Evolutionary conservation across 176 grass and related monocot genomes (phyloP).

Genomic region (Poa pratensis): DNA sequence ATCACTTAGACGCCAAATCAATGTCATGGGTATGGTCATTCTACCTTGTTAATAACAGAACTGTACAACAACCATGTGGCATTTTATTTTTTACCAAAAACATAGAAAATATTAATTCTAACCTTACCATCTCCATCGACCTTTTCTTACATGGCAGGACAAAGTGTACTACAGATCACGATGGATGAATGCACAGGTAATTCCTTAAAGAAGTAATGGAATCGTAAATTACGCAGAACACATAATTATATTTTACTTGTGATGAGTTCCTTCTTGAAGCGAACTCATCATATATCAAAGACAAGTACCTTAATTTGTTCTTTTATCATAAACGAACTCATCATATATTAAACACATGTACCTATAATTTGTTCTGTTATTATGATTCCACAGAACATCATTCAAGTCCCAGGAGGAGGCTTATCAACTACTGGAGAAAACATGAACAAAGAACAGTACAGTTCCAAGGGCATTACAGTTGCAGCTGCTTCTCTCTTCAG

Average conservation of each 20-base stretch:
- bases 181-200: slow-evolving; percentile 85
- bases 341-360: too few relatives aligned
- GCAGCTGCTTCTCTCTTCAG: slow-evolving; percentile 39
- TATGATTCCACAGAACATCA: slow-evolving; percentile 37
- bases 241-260: background rate
- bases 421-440: slow-evolving; percentile 54
- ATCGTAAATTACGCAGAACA: background rate
- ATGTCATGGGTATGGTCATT: slow-evolving; percentile 78
- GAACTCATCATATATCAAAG: background rate
- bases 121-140: background rate
- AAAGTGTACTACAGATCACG: slow-evolving; percentile 94
- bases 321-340: too few relatives aligned
- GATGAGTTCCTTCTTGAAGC: background rate
- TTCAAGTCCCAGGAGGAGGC: slow-evolving; percentile 47
- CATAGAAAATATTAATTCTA: background rate
- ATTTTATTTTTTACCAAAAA: background rate
- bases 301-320: background rate
- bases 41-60: slow-evolving; percentile 13
- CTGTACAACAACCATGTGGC: background rate
- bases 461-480: slow-evolving; percentile 35
- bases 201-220: background rate
- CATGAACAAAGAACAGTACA: slow-evolving; percentile 48
- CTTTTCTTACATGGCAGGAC: slow-evolving; percentile 49
- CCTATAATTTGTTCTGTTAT: slow-evolving; percentile 2
- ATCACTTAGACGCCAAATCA: slow-evolving; percentile 61